Evolutionary conservation across 1,139 yeast species (phyloP).

Genomic region (Taphrina flavorubra): DNA sequence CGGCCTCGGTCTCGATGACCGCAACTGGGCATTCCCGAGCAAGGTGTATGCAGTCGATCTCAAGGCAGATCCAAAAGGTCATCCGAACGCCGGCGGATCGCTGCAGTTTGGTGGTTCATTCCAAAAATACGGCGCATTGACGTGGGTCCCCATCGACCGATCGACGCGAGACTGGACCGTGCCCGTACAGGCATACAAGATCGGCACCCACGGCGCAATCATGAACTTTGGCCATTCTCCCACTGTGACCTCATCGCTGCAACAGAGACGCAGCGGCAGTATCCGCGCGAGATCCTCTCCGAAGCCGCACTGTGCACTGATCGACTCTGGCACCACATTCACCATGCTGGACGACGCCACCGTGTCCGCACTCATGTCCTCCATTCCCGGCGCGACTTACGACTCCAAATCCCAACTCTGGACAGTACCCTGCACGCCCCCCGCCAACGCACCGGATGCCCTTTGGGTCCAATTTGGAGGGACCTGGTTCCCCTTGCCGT

Average conservation of each 20-base stretch:
- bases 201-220: background rate
- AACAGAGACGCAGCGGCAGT: too few species aligned
- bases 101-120: slow-evolving; percentile 5
- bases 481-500: slow-evolving; percentile 1
- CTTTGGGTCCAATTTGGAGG: background rate
- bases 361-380: background rate
- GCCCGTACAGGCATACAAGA: background rate
- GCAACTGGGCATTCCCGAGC: slow-evolving; percentile 9
- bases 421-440: background rate
- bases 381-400: slow-evolving; percentile 5
- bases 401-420: background rate
- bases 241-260: background rate
- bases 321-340: slow-evolving; percentile 19
- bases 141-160: slow-evolving; percentile 4
- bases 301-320: slow-evolving; percentile 2
- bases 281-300: background rate
- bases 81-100: slow-evolving; percentile 10
- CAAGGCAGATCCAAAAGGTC: slow-evolving; percentile 3
- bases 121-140: background rate
- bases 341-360: slow-evolving; percentile 9
- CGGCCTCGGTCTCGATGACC: slow-evolving; percentile 12
- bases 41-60: background rate
- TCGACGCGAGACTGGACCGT: background rate
- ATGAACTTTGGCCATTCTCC: background rate
- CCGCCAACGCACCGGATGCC: slow-evolving; percentile 10